phyloP scores from a whole-genome alignment of 2,329 filamentous ascomycete genomes.

The Clarireedia homoeocarpa region DNA sequence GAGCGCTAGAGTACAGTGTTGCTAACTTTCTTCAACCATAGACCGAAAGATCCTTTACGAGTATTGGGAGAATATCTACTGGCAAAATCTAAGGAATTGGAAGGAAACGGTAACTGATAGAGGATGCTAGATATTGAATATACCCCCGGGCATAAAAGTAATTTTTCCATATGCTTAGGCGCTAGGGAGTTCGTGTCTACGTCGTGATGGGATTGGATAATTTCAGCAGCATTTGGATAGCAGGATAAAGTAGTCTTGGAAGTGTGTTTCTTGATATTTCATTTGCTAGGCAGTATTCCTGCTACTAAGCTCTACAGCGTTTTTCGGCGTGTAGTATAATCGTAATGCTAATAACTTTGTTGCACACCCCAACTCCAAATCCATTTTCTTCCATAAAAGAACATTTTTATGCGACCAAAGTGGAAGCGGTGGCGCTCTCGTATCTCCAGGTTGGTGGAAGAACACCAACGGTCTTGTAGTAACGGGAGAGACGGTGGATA shows the following conservation, averaged over 20 bases:
- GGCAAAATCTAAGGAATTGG: slow-evolving; percentile 58
- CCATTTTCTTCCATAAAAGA: slow-evolving; percentile 9
- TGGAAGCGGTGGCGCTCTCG: slow-evolving; percentile 94
- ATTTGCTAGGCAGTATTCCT: slow-evolving; percentile 24
- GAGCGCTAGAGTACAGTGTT: neutral
- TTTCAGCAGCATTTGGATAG: slow-evolving; percentile 6
- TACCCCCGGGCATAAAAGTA: neutral
- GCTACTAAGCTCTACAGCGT: slow-evolving; percentile 19
- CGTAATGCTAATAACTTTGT: slow-evolving; percentile 16
- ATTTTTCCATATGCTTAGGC: neutral
- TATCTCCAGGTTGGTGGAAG: slow-evolving; percentile 95
- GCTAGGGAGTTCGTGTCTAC: neutral
- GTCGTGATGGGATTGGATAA: neutral
- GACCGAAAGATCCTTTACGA: slow-evolving; percentile 61
- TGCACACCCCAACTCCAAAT: slow-evolving; percentile 26
- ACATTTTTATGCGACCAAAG: slow-evolving; percentile 68
- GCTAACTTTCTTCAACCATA: slow-evolving; percentile 20
- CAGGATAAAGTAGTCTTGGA: slow-evolving; percentile 6
- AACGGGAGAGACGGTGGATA: slow-evolving; percentile 98
- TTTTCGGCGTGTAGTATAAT: neutral
- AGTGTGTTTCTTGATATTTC: slow-evolving; percentile 23
- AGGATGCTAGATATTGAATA: neutral
- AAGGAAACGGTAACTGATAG: slow-evolving; percentile 29
- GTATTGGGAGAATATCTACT: slow-evolving; percentile 64
- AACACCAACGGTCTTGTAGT: slow-evolving; percentile 95